A percentile compares a stretch with the other conserved stretches of the same genome.
These are phyloP conservation scores for Aspergillus coremiiformis DNA, from an alignment of 495 filamentous ascomycete genomes.

Conservation along the genomic window DNA sequence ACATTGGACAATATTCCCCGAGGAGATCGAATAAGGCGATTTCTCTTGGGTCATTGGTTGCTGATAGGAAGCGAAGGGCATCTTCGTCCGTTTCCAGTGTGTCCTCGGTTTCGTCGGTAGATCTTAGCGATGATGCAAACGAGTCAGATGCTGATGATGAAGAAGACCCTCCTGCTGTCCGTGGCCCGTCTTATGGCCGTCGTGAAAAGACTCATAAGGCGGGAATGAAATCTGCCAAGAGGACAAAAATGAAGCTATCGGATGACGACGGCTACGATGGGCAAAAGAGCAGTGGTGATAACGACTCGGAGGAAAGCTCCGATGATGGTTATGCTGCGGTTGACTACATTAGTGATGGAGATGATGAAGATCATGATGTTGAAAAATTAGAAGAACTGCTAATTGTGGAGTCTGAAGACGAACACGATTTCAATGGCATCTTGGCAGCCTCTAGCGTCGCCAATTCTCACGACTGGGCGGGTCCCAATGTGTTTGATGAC, in stretches of 20 bases:
- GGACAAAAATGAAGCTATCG: constrained; percentile 41
- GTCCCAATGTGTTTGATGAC: constrained; percentile 46
- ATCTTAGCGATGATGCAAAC: constrained; percentile 34
- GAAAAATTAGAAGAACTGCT: constrained; percentile 65
- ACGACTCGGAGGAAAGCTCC: constrained; percentile 34
- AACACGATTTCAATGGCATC: constrained; percentile 19
- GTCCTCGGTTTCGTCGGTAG: constrained; percentile 36
- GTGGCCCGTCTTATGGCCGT: constrained; percentile 46
- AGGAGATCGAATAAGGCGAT: constrained; percentile 24
- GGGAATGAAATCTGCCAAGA: constrained; percentile 32
- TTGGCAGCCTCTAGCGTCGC: constrained; percentile 15
- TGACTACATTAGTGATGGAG: constrained; percentile 68
- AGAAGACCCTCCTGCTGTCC: constrained; percentile 43
- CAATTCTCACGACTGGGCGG: constrained; percentile 52
- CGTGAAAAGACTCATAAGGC: constrained; percentile 36
- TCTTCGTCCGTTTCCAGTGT: constrained; percentile 39
- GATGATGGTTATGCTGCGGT: constrained; percentile 70
- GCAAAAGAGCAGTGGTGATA: constrained; percentile 26
- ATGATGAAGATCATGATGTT: constrained; percentile 64
- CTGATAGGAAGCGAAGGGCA: constrained; percentile 34
- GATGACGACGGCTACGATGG: constrained; percentile 65
- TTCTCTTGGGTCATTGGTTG: constrained; percentile 11
- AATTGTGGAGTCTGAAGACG: constrained; percentile 54
- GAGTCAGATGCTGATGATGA: constrained; percentile 45
- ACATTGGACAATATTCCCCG: constrained; percentile 17